Percentiles rank a stretch among this genome's conserved stretches.
Conservation (phyloP, 2,329 filamentous ascomycete genomes). For the Botryosphaeria agaves region DNA sequence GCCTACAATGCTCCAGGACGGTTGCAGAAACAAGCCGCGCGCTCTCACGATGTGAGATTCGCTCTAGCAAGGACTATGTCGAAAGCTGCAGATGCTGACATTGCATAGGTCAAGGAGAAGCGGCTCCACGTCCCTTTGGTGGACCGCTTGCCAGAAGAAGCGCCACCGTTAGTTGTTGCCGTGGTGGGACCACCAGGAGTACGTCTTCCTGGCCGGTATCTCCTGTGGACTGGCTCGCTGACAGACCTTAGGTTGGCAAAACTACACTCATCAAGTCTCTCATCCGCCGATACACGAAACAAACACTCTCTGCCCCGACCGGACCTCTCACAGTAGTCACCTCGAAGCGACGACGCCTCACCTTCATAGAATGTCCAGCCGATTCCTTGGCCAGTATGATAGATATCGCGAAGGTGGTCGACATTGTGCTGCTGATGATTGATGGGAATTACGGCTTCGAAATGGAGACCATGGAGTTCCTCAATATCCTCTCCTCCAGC, state of each 20-base stretch:
- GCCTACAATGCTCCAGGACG: constrained; percentile 68
- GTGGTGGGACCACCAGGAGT: constrained; percentile 92
- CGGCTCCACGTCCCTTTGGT: constrained; percentile 90
- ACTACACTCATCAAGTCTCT: constrained; percentile 91
- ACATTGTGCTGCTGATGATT: constrained; percentile 95
- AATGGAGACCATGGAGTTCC: constrained; percentile 99
- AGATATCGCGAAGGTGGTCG: constrained; percentile 89
- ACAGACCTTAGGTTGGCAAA: constrained; percentile 48
- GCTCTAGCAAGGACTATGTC: background rate
- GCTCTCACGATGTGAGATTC: constrained; percentile 48
- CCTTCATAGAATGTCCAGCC: constrained; percentile 90
- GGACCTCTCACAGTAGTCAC: constrained; percentile 93
- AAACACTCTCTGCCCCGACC: constrained; percentile 74
- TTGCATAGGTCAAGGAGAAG: constrained; percentile 73
- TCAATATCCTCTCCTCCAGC: constrained; percentile 81
- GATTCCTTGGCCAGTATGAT: constrained; percentile 92
- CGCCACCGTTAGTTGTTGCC: constrained; percentile 78
- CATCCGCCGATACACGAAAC: constrained; percentile 87
- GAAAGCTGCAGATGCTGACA: constrained; percentile 1
- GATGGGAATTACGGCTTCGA: constrained; percentile 98
- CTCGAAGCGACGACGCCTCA: constrained; percentile 85
- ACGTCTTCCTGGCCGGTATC: constrained; percentile 8
- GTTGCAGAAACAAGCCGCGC: constrained; percentile 55
- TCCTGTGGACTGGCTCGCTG: background rate
- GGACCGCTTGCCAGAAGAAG: constrained; percentile 88